Percentiles rank a stretch among this genome's conserved stretches.
Evolutionary conservation across 106 monocot genomes (phyloP).

Genomic region (Vanilla planifolia): DNA sequence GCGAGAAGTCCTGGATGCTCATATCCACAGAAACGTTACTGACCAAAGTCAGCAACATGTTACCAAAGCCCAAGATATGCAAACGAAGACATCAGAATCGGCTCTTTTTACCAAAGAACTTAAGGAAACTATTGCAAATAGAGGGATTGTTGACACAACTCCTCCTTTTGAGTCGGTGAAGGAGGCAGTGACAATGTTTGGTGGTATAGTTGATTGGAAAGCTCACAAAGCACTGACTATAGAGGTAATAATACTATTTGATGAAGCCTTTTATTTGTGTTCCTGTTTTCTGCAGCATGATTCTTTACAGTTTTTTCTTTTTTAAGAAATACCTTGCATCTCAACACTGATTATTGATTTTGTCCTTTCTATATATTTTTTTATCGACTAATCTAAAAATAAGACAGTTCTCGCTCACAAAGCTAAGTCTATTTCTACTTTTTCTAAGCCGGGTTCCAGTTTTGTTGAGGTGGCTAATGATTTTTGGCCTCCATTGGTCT

Average conservation of each 20-base stretch:
- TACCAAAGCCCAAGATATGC: conserved; percentile 3
- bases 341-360: too few relatives aligned
- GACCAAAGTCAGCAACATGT: neutral
- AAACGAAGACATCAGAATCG: conserved; percentile 6
- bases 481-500: too few relatives aligned
- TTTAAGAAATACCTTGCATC: too few relatives aligned
- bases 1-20: neutral
- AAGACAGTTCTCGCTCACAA: too few relatives aligned
- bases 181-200: conserved; percentile 52
- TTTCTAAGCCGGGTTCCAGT: too few relatives aligned
- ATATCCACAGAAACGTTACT: conserved; percentile 1
- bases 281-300: neutral
- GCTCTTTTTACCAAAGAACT: conserved; percentile 12
- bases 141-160: conserved; percentile 50
- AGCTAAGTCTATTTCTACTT: too few relatives aligned
- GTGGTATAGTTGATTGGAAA: conserved; percentile 69
- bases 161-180: conserved; percentile 65
- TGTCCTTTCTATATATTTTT: too few relatives aligned
- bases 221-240: conserved; percentile 45
- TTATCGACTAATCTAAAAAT: too few relatives aligned
- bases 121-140: conserved; percentile 12
- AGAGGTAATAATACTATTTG: conserved; percentile 24
- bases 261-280: neutral
- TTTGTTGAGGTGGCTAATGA: too few relatives aligned
- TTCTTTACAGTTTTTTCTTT: conserved; percentile 1